Base-by-base conservation (phyloP, 140 eudicot genomes). In the Bidens hawaiensis region DNA sequence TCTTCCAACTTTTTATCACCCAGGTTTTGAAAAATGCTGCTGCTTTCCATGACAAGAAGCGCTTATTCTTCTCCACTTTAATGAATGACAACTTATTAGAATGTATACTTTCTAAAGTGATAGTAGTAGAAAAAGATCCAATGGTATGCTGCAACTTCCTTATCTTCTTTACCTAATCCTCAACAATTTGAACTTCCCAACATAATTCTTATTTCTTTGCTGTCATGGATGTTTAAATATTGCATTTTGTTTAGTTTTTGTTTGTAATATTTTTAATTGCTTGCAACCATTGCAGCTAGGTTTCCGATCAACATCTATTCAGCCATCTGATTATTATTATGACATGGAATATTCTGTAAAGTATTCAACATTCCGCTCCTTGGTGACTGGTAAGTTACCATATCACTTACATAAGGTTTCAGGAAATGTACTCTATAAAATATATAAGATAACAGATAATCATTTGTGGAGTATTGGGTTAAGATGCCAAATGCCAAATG, bases 261-360 rank as follows among this genome's bases (percentile, higher is more conserved):
- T 30, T 28, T 64, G 6, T 34, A 58, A 42, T 40, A 23, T 54
- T 50, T 57, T 31, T 14, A 13, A 56, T 34, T 56, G 52, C 47
- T 56, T 60, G 26, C 69, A 46, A 42, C 31, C 53, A 23, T 63
- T 78, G 78, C 84, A 90, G 97, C 82, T 79, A 70, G 80, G 75
- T 66, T 53, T 73, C 76, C 67, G 69, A 42, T 26, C 77, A 48
- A 62, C 72, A 27, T 50, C 78, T 46, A 41, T 70, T 67, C 83
- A 54, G 49, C 78, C 91, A 52, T 79, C 80, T 36, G 85, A 82
- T 59, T 91, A 70, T 71, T 87, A 87, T 67, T 91, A 83, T 73
- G 98, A 91, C 68, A 84, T 87, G 98, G 96, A 91, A 74, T 91
- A 91, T 71, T 87, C 89, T 78, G 82, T 87, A 60, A 88, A 91